Evolutionary conservation across 495 filamentous ascomycete species (phyloP), one percentile per base, ranked within the genome.

Genomic region (Talaromyces adpressus): DNA sequence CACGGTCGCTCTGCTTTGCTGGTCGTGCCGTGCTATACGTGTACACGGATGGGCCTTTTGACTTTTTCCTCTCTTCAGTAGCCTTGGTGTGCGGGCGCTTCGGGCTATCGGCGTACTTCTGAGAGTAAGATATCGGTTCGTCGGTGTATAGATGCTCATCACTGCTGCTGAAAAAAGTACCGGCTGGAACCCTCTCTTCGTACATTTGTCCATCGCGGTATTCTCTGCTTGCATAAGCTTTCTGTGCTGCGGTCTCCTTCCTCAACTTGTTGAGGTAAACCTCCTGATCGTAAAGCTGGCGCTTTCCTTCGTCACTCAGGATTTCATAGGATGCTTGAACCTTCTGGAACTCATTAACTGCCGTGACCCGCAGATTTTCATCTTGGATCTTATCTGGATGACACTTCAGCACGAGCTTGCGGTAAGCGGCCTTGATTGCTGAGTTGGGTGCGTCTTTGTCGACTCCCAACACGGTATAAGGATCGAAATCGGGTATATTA

Each of bases 311-410:
- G 71, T 97, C 90, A 70, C 86, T 91, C 52, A 98, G 84, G 14
- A 95, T 79, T 75, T 98, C 94, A 73, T 95, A 98, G 54, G 94
- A 91, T 65, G 92, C 84, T 73, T 97, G 93, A 34, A 98, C 91
- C 73, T 87, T 88, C 74, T 97, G 91, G 72, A 97, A 98, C 76
- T 96, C 85, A 62, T 91, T 87, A 62, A 87, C 83, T 71, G 92
- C 94, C 66, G 83, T 76, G 59, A 77, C 78, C 63, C 87, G 87
- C 61, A 82, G 76, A 29, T 87, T 80, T 66, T 87, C 82, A 65
- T 95, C 89, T 68, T 91, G 85, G 57, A 97, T 85, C 79, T 98
- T 98, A 81, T 98, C 94, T 34, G 94, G 94, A 71, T 98, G 94
- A 71, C 87, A 93, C 77, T 91, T 92, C 62, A 98, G 84, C 60